Evolutionary conservation across 495 filamentous ascomycete species (phyloP).

Genomic region (Terfezia claveryi): DNA sequence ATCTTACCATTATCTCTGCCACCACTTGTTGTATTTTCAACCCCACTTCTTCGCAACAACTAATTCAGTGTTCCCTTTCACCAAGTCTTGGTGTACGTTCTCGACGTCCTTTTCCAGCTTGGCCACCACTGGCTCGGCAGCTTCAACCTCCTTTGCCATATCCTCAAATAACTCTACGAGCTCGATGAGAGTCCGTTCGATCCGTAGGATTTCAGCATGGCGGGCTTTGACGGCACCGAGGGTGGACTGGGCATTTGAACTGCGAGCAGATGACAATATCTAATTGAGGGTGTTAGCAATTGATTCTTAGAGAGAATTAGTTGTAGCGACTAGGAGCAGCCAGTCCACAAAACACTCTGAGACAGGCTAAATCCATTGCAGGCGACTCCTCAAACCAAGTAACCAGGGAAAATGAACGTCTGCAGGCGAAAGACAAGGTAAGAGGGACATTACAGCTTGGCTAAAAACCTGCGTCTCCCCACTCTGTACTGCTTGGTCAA

Average conservation of each 20-base stretch:
- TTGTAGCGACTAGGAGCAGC: too few species aligned
- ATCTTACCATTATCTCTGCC: too few species aligned
- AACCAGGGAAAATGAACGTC: not conserved
- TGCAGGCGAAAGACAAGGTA: not conserved
- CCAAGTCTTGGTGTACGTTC: conserved; percentile 33
- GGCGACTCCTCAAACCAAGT: too few species aligned
- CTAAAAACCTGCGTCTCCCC: conserved; percentile 57
- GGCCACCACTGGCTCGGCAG: conserved; percentile 35
- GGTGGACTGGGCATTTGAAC: conserved; percentile 36
- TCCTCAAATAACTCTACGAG: conserved; percentile 44
- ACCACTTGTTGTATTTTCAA: too few species aligned
- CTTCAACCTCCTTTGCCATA: conserved; percentile 39
- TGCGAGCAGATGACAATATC: conserved; percentile 48
- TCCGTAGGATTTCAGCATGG: conserved; percentile 51
- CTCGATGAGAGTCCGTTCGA: conserved; percentile 43
- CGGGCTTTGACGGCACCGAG: conserved; percentile 53
- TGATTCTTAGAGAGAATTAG: too few species aligned
- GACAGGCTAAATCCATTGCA: too few species aligned
- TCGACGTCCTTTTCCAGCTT: conserved; percentile 33
- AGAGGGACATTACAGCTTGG: conserved; percentile 31
- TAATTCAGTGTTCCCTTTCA: conserved; percentile 37
- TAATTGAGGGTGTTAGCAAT: conserved; percentile 13
- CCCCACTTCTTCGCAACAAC: conserved; percentile 36
- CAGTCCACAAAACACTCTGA: too few species aligned
- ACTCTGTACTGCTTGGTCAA: conserved; percentile 45